A percentile compares a stretch with the other conserved stretches of the same genome.
phyloP scores from a whole-genome alignment of 495 filamentous ascomycete genomes.

The Mycothermus thermophilus region DNA sequence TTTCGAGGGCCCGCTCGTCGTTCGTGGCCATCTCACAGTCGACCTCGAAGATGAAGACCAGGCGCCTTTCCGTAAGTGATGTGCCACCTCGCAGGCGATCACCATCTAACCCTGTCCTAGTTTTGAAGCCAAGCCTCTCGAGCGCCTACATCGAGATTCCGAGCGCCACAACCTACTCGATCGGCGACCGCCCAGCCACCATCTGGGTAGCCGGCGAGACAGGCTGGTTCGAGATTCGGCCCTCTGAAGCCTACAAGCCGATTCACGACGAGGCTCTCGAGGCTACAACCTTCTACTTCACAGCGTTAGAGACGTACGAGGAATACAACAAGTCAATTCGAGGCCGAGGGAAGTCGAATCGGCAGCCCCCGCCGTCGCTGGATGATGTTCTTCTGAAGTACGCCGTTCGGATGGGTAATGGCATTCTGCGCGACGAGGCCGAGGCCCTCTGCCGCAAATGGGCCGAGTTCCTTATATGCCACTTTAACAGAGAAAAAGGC shows the following conservation, averaged over 20 bases:
- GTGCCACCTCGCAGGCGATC: neutral
- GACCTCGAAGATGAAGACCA: constrained; percentile 17
- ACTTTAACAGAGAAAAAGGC: constrained; percentile 25
- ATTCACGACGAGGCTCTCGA: constrained; percentile 55
- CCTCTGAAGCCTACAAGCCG: constrained; percentile 43
- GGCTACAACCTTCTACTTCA: constrained; percentile 58
- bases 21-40: constrained; percentile 30
- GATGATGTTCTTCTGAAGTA: constrained; percentile 29
- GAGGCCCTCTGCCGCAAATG: constrained; percentile 22
- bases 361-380: constrained; percentile 9
- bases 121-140: constrained; percentile 29
- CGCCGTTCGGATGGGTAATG: constrained; percentile 28
- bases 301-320: constrained; percentile 31
- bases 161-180: constrained; percentile 51
- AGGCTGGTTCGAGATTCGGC: constrained; percentile 67
- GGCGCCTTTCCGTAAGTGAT: constrained; percentile 1
- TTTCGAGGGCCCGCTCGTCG: constrained; percentile 27
- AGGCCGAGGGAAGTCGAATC: constrained; percentile 15
- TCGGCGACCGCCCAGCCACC: constrained; percentile 49
- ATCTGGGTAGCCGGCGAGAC: constrained; percentile 65
- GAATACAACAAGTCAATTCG: constrained; percentile 12
- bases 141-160: constrained; percentile 48
- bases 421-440: constrained; percentile 26
- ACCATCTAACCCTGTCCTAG: constrained; percentile 15
- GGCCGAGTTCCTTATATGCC: constrained; percentile 26